Evolutionary conservation across 75 land plant genomes (phyloP).

Genomic region (Cunninghamia lanceolata): DNA sequence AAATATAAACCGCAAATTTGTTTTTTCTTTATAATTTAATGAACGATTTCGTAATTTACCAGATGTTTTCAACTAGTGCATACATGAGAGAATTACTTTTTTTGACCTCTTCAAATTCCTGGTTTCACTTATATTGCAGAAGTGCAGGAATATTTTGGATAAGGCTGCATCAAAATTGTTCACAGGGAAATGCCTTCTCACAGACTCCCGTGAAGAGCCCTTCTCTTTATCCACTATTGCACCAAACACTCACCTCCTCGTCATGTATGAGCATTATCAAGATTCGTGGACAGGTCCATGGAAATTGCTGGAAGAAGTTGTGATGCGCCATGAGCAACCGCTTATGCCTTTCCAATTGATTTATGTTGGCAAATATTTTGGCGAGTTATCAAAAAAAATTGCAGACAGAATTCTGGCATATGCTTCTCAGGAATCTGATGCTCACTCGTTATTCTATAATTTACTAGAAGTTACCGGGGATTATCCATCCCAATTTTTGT

Average conservation of each 20-base stretch:
- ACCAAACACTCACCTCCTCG: background rate
- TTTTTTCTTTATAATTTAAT: too few species aligned
- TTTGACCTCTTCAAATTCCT: background rate
- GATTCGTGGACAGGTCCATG: background rate
- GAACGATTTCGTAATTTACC: too few species aligned
- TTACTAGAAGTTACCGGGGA: too few species aligned
- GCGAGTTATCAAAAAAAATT: too few species aligned
- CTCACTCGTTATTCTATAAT: too few species aligned
- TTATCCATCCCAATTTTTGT: background rate
- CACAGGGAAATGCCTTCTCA: background rate
- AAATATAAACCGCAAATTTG: too few species aligned
- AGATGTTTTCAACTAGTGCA: too few species aligned
- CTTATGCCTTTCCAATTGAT: background rate
- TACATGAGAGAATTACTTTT: too few species aligned
- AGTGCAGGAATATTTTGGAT: background rate
- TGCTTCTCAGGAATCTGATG: too few species aligned
- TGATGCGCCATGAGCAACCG: background rate
- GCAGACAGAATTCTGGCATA: too few species aligned
- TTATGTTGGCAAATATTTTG: too few species aligned
- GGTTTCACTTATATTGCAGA: background rate
- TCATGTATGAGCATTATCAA: background rate
- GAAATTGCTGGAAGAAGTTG: background rate
- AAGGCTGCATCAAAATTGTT: background rate
- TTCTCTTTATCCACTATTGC: background rate
- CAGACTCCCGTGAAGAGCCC: background rate